A percentile compares a stretch with the other conserved stretches of the same genome.
Evolutionary conservation across 208 protist genomes (phyloP).

Genomic region (Trypanosoma brucei): DNA sequence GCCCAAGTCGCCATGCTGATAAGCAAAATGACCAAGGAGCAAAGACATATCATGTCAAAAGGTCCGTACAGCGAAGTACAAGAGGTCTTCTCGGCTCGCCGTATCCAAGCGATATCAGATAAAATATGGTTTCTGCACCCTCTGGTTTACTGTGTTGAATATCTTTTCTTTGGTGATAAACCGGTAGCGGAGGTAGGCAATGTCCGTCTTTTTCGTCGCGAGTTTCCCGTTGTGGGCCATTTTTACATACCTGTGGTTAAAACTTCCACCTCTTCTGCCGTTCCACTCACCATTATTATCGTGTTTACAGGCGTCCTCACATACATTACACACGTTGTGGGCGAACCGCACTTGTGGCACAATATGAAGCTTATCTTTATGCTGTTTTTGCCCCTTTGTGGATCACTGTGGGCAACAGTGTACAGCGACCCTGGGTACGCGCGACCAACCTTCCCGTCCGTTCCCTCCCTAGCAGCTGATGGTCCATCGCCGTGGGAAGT

Average conservation of each 20-base stretch:
- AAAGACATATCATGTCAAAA: conserved; percentile 49
- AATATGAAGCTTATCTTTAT: conserved; percentile 28
- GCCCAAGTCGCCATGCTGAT: conserved; percentile 53
- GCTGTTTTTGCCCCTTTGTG: conserved; percentile 41
- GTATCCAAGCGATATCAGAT: conserved; percentile 49
- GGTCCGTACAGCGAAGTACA: conserved; percentile 57
- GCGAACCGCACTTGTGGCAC: conserved; percentile 32
- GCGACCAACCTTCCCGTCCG: conserved; percentile 60
- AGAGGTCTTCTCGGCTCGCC: conserved; percentile 63
- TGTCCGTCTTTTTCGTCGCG: conserved; percentile 73
- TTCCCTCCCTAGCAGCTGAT: neutral
- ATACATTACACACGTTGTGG: conserved; percentile 31
- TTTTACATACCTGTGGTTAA: conserved; percentile 58
- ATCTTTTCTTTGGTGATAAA: conserved; percentile 62
- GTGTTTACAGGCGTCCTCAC: conserved; percentile 26
- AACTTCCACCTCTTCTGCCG: conserved; percentile 69
- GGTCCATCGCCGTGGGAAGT: conserved; percentile 20
- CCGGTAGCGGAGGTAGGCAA: conserved; percentile 61
- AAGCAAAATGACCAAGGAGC: conserved; percentile 37
- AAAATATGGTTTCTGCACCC: conserved; percentile 68
- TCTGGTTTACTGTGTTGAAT: conserved; percentile 65
- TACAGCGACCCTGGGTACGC: conserved; percentile 84
- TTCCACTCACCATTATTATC: conserved; percentile 30
- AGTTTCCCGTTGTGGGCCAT: conserved; percentile 53
- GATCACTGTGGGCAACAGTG: conserved; percentile 35